Conservation (phyloP, 192 early-diverging fungal genomes). For the Paraglomus occultum region DNA sequence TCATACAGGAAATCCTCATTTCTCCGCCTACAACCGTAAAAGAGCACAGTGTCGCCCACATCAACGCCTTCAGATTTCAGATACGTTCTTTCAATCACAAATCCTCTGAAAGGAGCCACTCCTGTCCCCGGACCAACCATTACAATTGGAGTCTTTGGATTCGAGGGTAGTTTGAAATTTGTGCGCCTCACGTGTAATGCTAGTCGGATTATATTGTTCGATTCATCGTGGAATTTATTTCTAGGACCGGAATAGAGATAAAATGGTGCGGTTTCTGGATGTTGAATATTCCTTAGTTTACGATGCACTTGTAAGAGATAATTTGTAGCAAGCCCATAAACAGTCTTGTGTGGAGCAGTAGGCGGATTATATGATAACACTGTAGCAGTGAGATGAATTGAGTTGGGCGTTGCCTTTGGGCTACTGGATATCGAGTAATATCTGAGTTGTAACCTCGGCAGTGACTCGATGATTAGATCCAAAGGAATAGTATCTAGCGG, state of each 20-base stretch:
- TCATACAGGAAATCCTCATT: constrained; percentile 90
- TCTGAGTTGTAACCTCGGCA: constrained; percentile 80
- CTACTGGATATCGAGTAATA: constrained; percentile 99
- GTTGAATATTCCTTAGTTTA: constrained; percentile 35
- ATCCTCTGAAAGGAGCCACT: constrained; percentile 97
- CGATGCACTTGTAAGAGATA: constrained; percentile 74
- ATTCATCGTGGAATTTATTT: constrained; percentile 33
- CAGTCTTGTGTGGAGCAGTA: constrained; percentile 46
- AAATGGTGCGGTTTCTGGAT: constrained; percentile 32
- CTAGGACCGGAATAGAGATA: constrained; percentile 48
- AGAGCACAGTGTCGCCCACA: constrained; percentile 85
- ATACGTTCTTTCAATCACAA: constrained; percentile 84
- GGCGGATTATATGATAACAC: constrained; percentile 77
- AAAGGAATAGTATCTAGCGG: constrained; percentile 67
- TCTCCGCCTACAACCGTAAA: constrained; percentile 89
- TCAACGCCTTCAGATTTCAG: constrained; percentile 57
- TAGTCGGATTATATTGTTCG: constrained; percentile 46
- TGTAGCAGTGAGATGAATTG: constrained; percentile 84
- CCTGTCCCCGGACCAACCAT: constrained; percentile 99
- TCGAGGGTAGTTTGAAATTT: constrained; percentile 87
- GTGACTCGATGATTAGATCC: constrained; percentile 76
- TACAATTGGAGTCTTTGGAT: constrained; percentile 76
- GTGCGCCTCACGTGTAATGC: constrained; percentile 90
- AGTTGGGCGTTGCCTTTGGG: constrained; percentile 69
- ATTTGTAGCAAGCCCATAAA: constrained; percentile 86